Evolutionary conservation across 352 stramenopile genomes (phyloP).

Genomic region (Globisporangium nunn): DNA sequence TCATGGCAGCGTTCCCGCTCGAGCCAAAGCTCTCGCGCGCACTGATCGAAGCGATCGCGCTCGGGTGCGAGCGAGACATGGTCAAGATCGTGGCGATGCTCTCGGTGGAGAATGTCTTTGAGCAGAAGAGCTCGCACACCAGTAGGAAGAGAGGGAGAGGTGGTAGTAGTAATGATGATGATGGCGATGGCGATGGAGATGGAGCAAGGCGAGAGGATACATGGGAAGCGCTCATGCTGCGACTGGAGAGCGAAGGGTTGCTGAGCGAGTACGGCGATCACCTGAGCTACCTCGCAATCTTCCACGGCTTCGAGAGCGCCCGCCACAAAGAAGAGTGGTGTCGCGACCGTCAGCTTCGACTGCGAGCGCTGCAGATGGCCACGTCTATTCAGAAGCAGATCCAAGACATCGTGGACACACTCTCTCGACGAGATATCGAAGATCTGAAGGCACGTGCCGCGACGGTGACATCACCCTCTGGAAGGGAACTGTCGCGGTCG

Average conservation of each 20-base stretch:
- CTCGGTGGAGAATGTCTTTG: conserved; percentile 74
- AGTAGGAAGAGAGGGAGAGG: conserved; percentile 1
- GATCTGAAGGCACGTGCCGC: not conserved
- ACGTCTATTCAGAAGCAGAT: conserved; percentile 47
- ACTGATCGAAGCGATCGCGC: conserved; percentile 51
- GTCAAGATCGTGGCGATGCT: conserved; percentile 78
- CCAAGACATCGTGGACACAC: conserved; percentile 36
- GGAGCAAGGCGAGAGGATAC: conserved; percentile 8
- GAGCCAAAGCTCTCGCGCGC: conserved; percentile 63
- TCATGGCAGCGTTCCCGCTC: conserved; percentile 83
- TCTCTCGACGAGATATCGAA: conserved; percentile 26
- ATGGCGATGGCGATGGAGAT: conserved; percentile 1
- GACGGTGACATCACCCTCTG: not conserved
- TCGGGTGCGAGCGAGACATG: conserved; percentile 60
- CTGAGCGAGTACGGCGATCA: conserved; percentile 52
- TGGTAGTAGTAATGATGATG: conserved; percentile 15
- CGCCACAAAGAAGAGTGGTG: conserved; percentile 44
- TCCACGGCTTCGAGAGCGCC: conserved; percentile 31
- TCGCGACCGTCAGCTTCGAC: conserved; percentile 32
- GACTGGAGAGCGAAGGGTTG: conserved; percentile 31
- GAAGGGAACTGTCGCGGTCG: conserved; percentile 12
- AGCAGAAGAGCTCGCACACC: conserved; percentile 16
- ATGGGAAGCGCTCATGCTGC: conserved; percentile 36
- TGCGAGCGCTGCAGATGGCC: conserved; percentile 50
- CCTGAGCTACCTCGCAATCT: conserved; percentile 39